phyloP scores from a whole-genome alignment of 2,329 filamentous ascomycete species.

The Cryphonectria nitschkei region DNA sequence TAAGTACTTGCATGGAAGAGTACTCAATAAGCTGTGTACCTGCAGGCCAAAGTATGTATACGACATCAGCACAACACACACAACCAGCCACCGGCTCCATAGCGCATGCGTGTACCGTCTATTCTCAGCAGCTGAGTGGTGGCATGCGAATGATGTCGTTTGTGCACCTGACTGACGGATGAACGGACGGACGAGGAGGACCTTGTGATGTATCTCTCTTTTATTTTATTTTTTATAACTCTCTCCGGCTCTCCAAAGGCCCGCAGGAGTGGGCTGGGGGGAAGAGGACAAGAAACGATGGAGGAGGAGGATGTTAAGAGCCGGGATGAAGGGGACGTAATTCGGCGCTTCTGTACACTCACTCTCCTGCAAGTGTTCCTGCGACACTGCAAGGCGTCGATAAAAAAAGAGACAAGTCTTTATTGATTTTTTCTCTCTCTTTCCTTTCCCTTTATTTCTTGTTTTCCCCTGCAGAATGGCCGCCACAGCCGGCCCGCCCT shows the following conservation, averaged over 20 bases:
- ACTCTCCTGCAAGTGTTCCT: background rate
- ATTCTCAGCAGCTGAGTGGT: background rate
- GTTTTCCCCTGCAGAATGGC: background rate
- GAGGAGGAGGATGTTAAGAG: background rate
- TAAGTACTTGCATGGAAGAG: background rate
- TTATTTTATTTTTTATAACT: too few relatives aligned
- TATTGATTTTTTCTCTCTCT: background rate
- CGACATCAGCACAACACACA: conserved; percentile 1
- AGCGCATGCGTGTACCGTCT: background rate
- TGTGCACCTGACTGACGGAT: background rate
- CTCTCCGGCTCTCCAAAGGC: background rate
- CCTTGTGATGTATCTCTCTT: background rate
- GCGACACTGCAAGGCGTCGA: background rate
- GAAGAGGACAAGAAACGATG: too few relatives aligned
- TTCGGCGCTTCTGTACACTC: background rate
- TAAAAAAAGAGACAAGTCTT: background rate
- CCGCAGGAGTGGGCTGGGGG: background rate
- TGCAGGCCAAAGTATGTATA: conserved; percentile 8
- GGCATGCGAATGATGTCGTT: background rate
- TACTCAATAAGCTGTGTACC: conserved; percentile 6
- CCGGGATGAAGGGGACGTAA: too few relatives aligned
- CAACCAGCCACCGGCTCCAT: conserved; percentile 1
- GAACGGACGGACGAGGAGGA: background rate
- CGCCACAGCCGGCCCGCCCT: conserved; percentile 8
- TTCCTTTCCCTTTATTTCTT: too few relatives aligned